Conservation (phyloP, 202 grass and related monocot species). For the Brachypodium distachyon region DNA sequence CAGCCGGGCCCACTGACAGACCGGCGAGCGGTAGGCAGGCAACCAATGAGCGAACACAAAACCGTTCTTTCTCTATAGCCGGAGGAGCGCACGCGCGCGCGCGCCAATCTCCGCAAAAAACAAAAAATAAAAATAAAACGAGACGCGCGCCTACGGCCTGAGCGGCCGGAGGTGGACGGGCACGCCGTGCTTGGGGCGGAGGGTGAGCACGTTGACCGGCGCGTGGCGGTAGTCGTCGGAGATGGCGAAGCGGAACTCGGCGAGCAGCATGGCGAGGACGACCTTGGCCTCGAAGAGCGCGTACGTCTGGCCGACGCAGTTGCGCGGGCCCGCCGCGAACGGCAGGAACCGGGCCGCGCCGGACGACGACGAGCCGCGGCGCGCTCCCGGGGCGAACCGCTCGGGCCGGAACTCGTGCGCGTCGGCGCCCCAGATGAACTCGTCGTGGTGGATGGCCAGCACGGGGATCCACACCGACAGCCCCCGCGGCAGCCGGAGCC, state of each 20-base stretch:
- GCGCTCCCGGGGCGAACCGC: constrained; percentile 37
- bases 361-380: constrained; percentile 35
- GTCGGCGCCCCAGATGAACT: constrained; percentile 67
- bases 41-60: not conserved
- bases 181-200: constrained; percentile 81
- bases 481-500: constrained; percentile 58
- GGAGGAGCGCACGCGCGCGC: too few relatives aligned
- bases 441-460: constrained; percentile 89
- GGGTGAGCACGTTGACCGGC: constrained; percentile 78
- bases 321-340: constrained; percentile 77
- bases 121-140: too few relatives aligned
- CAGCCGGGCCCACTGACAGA: not conserved
- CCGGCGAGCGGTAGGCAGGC: not conserved
- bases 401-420: constrained; percentile 72
- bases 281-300: constrained; percentile 82
- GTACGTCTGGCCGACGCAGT: constrained; percentile 84
- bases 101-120: too few relatives aligned
- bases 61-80: not conserved
- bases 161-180: constrained; percentile 58
- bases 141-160: constrained; percentile 14
- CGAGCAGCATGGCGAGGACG: constrained; percentile 73
- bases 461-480: constrained; percentile 92
- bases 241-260: constrained; percentile 67
- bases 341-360: constrained; percentile 62
- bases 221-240: constrained; percentile 79